Conservation (phyloP, 2,329 filamentous ascomycete species). For the Chalaropsis ovoidea region DNA sequence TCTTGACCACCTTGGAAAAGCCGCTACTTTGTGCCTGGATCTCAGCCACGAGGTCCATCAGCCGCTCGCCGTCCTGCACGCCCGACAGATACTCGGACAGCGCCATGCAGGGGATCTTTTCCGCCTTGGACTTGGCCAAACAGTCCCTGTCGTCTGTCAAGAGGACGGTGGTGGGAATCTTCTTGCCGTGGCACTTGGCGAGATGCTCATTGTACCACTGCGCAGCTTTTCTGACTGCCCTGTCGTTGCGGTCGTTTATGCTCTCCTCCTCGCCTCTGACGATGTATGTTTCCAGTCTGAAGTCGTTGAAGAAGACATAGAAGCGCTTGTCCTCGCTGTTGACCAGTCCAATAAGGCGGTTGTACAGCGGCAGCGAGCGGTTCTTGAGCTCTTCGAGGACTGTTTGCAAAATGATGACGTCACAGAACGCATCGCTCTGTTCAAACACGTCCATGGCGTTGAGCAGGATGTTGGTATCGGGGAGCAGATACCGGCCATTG, state of each 20-base stretch:
- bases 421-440: constrained; percentile 80
- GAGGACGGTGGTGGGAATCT: constrained; percentile 73
- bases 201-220: constrained; percentile 87
- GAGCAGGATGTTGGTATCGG: constrained; percentile 90
- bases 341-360: constrained; percentile 77
- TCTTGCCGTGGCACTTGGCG: constrained; percentile 48
- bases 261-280: constrained; percentile 63
- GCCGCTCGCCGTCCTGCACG: constrained; percentile 69
- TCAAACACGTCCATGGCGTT: constrained; percentile 97
- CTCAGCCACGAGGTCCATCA: constrained; percentile 89
- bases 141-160: constrained; percentile 89
- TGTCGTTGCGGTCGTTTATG: constrained; percentile 94
- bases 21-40: constrained; percentile 57
- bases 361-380: constrained; percentile 86
- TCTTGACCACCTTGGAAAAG: constrained; percentile 49
- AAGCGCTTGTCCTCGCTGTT: constrained; percentile 96
- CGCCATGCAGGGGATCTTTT: constrained; percentile 59
- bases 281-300: constrained; percentile 83
- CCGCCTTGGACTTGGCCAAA: constrained; percentile 66
- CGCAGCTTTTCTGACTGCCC: constrained; percentile 74
- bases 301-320: constrained; percentile 99
- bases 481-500: constrained; percentile 84
- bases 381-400: constrained; percentile 94
- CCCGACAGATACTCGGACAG: constrained; percentile 70
- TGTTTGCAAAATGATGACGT: constrained; percentile 92